Base-by-base conservation (phyloP, 495 filamentous ascomycete genomes). In the Aspergillus biplanus region DNA sequence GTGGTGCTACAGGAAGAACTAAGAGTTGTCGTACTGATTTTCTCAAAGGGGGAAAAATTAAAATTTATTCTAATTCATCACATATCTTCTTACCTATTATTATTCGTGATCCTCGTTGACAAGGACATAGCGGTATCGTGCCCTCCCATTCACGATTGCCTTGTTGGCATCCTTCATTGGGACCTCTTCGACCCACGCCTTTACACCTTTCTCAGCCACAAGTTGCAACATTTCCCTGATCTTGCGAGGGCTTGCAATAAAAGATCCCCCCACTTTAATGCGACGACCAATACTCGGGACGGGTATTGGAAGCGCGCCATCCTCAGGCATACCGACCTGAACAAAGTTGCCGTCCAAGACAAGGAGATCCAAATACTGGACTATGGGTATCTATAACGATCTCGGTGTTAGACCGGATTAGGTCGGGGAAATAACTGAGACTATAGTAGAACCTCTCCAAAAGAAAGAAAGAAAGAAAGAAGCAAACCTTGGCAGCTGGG, bases 191-290 rank as follows among this genome's bases (percentile, higher is more conserved):
- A 95, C 78, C 90, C 90, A 93, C 0, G 90, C 82, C 70, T 88
- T 84, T 58, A 96, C 75, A 0, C 82, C 81, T 77, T 93, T 89
- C 59, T 90, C 83, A 0, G 77, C 90, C 12, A 89, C 92, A 60
- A 97, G 81, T 53, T 89, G 67, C 67, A 97, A 73, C 92, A 97
- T 96, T 71, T 93, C 89, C 49, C 85, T 77, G 66, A 95, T 93
- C 72, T 95, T 89, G 27, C 66, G 65, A 0, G 91, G 91, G 31
- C 83, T 79, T 3, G 92, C 92, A 57, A 94, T 91, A 35, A 84
- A 63, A n/a, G 84, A 88, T 8, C 92, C 92, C 15, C 84, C 84
- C 31, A 96, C 73, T 73, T 86, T 92, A 39, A 85, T 67, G 0
- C 87, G 86, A 69, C 88, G 91, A 52, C 67, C 75, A 52, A 96